Percentiles rank a stretch among this genome's conserved stretches.
phyloP scores from a whole-genome alignment of 805 yeast species.

The Ogataea siamensis region DNA sequence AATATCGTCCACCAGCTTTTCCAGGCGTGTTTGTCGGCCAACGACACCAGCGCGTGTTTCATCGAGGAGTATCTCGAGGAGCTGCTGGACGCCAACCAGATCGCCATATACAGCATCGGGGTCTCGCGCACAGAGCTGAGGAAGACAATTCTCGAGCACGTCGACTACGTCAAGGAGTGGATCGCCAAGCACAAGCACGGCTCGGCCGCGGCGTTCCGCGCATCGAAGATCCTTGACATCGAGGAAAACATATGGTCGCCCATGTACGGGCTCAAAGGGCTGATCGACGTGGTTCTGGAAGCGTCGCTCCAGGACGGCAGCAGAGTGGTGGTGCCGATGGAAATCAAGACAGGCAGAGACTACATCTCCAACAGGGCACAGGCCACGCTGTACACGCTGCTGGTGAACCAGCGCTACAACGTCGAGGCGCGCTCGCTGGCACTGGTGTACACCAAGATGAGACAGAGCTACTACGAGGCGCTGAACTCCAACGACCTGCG shows the following conservation, averaged over 20 bases:
- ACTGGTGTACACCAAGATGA: conserved; percentile 69
- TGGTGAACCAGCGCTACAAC: conserved; percentile 78
- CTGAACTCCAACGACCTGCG: conserved; percentile 56
- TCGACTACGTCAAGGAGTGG: conserved; percentile 54
- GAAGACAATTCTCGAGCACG: conserved; percentile 44
- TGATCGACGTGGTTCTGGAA: conserved; percentile 82
- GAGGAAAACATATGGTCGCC: conserved; percentile 96
- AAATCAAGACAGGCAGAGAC: conserved; percentile 81
- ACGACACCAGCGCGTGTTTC: conserved; percentile 37
- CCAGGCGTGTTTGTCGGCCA: conserved; percentile 50
- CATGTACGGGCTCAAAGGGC: conserved; percentile 82
- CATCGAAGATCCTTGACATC: conserved; percentile 68
- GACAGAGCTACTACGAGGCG: conserved; percentile 41
- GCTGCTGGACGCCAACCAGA: conserved; percentile 24
- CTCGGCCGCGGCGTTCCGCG: conserved; percentile 41
- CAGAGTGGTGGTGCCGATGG: conserved; percentile 72
- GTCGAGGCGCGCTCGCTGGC: conserved; percentile 62
- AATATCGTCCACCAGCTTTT: conserved; percentile 76
- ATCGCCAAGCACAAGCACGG: conserved; percentile 40
- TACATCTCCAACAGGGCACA: conserved; percentile 79
- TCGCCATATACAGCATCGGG: conserved; percentile 54
- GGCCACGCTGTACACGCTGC: conserved; percentile 73
- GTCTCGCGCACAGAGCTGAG: conserved; percentile 45
- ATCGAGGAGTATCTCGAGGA: conserved; percentile 36
- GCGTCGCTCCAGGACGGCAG: conserved; percentile 45